Evolutionary conservation across 441 rosid genomes (phyloP).

Genomic region (Brassica hybrid): DNA sequence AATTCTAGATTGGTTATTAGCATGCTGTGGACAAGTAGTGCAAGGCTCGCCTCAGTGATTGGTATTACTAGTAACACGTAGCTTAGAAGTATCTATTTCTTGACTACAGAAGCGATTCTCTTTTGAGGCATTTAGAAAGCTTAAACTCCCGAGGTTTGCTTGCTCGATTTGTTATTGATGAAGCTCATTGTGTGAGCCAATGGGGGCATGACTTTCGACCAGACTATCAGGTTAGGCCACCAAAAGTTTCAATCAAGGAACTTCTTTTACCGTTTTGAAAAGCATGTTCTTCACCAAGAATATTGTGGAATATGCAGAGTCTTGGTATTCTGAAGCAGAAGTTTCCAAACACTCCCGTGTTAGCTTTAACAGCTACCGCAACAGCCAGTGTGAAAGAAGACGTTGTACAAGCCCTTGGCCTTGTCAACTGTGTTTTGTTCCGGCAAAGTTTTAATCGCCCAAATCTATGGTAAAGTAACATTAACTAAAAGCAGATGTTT

Average conservation of each 20-base stretch:
- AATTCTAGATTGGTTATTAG: neutral
- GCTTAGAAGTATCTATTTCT: slow-evolving; percentile 25
- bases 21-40: neutral
- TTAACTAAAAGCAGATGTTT: neutral
- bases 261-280: neutral
- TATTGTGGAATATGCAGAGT: slow-evolving; percentile 55
- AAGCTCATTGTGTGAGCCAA: slow-evolving; percentile 98
- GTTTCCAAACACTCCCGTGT: slow-evolving; percentile 80
- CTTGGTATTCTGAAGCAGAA: slow-evolving; percentile 91
- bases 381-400: slow-evolving; percentile 99
- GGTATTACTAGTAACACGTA: neutral
- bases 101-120: slow-evolving; percentile 80
- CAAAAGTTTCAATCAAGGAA: neutral
- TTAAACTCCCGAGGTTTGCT: slow-evolving; percentile 76
- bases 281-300: slow-evolving; percentile 20
- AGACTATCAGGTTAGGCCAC: slow-evolving; percentile 79
- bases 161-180: slow-evolving; percentile 93
- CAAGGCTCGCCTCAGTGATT: neutral
- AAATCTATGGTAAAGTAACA: slow-evolving; percentile 60
- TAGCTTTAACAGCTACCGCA: slow-evolving; percentile 96
- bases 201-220: slow-evolving; percentile 99
- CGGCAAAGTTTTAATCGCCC: slow-evolving; percentile 96
- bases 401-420: slow-evolving; percentile 96
- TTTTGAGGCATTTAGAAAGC: slow-evolving; percentile 76
- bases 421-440: slow-evolving; percentile 82